Evolutionary conservation across 805 yeast species (phyloP), one percentile per base, ranked within the genome.

Genomic region (Candida railenensis): DNA sequence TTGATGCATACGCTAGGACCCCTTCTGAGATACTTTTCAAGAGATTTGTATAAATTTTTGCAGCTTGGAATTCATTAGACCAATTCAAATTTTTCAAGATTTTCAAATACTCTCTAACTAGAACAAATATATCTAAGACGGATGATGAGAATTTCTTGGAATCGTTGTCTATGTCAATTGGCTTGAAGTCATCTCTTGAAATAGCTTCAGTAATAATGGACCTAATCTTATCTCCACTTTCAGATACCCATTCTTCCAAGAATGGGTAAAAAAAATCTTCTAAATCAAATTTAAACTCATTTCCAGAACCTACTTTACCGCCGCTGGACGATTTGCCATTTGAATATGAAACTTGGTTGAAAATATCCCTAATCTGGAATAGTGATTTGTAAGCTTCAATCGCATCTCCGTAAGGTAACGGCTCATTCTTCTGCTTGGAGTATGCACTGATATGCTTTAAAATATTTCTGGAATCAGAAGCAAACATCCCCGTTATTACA

Each of bases 11-110:
- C 32, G 61, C 61, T 25, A 79, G 71, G 4, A 85, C 62, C 0
- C 86, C 81, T 36, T 78, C 81, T 1, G 91, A 81, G 14, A 89
- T 77, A 18, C 82, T 74, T 49, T 80, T 82, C 51, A 87, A 73
- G 20, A 89, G 59, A 1, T 70, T 61, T 0, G 94, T 85, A 44
- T 81, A 76, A 1, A 87, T 57, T 50, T 74, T 72, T 0, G 95
- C 85, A 16, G 77, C 61, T 53, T 89, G 91, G 44, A 69, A 72
- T 42, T 74, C 76, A 57, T 87, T 74, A 14, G 67, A 64, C 97
- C 97, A 91, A 16, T 77, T 68, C 37, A 88, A 74, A 3, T 73
- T 74, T 14, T 72, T 72, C 39, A 91, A 67, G n/a, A 87, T 71
- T 3, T 69, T 65, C 18, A 87, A 58, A 11, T 81, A 76, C 44